These are phyloP conservation scores for Harringtonia aguacate DNA, from an alignment of 2,329 filamentous ascomycete genomes.

Conservation along the genomic window DNA sequence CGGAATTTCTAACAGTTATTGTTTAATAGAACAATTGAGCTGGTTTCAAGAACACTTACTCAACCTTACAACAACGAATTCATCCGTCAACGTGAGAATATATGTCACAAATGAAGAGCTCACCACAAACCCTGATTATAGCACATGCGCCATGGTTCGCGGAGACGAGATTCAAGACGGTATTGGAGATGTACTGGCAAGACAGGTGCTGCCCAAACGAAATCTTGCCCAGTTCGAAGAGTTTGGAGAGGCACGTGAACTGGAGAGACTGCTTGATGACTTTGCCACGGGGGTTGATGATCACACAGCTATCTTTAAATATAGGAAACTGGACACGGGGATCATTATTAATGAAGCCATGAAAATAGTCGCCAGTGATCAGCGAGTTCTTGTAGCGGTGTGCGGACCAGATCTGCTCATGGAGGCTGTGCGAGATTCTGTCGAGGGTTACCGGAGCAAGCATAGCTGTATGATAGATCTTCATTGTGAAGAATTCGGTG, in stretches of 20 bases:
- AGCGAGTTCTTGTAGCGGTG: slow-evolving; percentile 4
- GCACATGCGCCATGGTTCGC: too few species aligned
- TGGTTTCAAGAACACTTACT: slow-evolving; percentile 5
- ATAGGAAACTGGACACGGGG: background rate
- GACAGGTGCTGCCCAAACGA: too few species aligned
- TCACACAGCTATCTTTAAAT: background rate
- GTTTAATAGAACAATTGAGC: background rate
- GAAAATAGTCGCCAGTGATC: background rate
- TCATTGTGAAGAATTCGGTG: slow-evolving; percentile 4
- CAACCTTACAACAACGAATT: background rate
- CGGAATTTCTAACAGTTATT: background rate
- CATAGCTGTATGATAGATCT: slow-evolving; percentile 4
- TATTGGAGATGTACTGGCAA: background rate
- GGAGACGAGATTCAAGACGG: background rate
- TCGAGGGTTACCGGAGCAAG: background rate
- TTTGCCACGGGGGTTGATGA: background rate
- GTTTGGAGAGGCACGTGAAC: background rate
- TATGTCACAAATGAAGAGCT: slow-evolving; percentile 4
- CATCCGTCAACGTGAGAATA: slow-evolving; percentile 1
- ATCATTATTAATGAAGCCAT: background rate
- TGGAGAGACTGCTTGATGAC: background rate
- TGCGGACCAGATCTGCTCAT: slow-evolving; percentile 5
- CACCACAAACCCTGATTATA: background rate
- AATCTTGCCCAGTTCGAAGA: background rate
- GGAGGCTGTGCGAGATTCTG: background rate